phyloP scores from a whole-genome alignment of 2,329 filamentous ascomycete genomes.

The Diaporthe ampelina region DNA sequence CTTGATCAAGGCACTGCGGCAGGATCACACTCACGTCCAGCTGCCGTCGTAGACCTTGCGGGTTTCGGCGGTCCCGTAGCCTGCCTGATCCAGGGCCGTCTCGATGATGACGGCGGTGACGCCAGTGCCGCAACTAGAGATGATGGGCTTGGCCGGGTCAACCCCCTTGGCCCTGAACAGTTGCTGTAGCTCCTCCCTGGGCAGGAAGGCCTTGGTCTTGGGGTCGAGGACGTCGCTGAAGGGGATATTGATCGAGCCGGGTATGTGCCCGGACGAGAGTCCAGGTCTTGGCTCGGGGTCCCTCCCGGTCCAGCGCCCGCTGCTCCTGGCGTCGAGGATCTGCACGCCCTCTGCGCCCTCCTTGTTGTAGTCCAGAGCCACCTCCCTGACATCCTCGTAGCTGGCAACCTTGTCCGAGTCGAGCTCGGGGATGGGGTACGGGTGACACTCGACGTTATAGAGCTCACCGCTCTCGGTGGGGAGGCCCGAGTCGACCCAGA shows the following conservation, averaged over 20 bases:
- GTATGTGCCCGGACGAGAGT: constrained; percentile 91
- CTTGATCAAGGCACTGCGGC: constrained; percentile 34
- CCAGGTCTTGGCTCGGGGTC: constrained; percentile 90
- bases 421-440: constrained; percentile 74
- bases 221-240: constrained; percentile 86
- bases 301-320: constrained; percentile 84
- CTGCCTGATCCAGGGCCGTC: constrained; percentile 84
- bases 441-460: constrained; percentile 75
- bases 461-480: constrained; percentile 86
- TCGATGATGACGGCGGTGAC: constrained; percentile 95
- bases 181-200: constrained; percentile 78
- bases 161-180: constrained; percentile 86
- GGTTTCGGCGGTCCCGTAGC: constrained; percentile 75
- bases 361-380: constrained; percentile 82
- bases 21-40: constrained; percentile 83
- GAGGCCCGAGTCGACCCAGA: constrained; percentile 89
- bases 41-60: constrained; percentile 93
- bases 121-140: constrained; percentile 92
- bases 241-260: constrained; percentile 86
- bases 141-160: constrained; percentile 83
- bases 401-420: constrained; percentile 75
- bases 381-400: constrained; percentile 86
- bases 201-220: constrained; percentile 83
- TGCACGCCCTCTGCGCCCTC: constrained; percentile 88
- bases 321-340: constrained; percentile 87